These are phyloP conservation scores for Coemansia sp. DNA, from an alignment of 192 early-diverging fungal species.

Conservation along the genomic window DNA sequence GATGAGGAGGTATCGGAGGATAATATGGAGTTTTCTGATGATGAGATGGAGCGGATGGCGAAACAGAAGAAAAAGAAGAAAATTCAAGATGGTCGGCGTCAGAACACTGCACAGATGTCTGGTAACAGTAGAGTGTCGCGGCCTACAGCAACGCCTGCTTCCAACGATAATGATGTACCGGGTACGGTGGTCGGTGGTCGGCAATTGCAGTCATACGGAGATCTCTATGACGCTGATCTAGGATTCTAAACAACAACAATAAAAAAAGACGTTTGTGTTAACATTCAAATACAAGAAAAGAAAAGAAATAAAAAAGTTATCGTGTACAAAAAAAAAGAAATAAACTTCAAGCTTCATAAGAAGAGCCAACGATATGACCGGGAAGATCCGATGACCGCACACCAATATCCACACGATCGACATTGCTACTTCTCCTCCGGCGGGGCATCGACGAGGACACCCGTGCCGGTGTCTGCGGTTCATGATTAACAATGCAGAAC, in stretches of 20 bases:
- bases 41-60: constrained; percentile 78
- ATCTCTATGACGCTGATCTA: constrained; percentile 41
- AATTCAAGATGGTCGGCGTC: too few relatives aligned
- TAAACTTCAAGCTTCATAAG: constrained; percentile 5
- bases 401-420: background rate
- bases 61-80: constrained; percentile 21
- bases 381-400: background rate
- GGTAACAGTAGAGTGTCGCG: too few relatives aligned
- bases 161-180: background rate
- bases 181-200: constrained; percentile 14
- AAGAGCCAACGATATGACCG: constrained; percentile 4
- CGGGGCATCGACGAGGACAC: constrained; percentile 9
- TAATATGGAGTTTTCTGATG: constrained; percentile 93
- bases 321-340: constrained; percentile 1
- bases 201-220: constrained; percentile 42
- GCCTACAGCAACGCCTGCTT: constrained; percentile 2
- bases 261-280: background rate
- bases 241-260: constrained; percentile 23
- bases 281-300: constrained; percentile 3
- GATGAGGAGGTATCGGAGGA: constrained; percentile 89
- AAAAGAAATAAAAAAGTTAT: constrained; percentile 9
- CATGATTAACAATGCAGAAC: constrained; percentile 43
- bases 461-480: constrained; percentile 6
- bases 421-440: background rate
- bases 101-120: too few relatives aligned